Percentiles rank a stretch among this genome's conserved stretches.
Conservation (phyloP, 2,329 filamentous ascomycete genomes). For the Cytospora schulzeri region DNA sequence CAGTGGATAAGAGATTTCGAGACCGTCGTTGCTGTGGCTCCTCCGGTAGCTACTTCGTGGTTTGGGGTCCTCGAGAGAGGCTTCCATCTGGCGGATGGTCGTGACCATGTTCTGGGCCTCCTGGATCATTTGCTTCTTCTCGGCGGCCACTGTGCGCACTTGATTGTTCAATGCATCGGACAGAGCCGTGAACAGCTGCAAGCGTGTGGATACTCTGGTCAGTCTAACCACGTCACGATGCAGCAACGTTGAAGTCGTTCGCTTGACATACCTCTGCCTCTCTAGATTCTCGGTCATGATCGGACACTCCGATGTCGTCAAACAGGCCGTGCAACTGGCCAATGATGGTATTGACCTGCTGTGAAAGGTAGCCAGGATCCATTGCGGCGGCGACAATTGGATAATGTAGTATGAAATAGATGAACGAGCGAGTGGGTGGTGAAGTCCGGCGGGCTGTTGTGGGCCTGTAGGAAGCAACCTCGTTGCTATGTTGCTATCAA, state of each 20-base stretch:
- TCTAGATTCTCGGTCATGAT: conserved; percentile 85
- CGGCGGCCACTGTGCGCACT: conserved; percentile 77
- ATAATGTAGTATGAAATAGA: conserved; percentile 12
- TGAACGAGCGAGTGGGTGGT: conserved; percentile 14
- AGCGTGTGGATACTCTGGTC: conserved; percentile 20
- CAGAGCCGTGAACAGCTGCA: conserved; percentile 83
- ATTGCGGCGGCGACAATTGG: conserved; percentile 48
- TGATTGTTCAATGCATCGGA: conserved; percentile 92
- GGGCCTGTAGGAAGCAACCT: conserved; percentile 9
- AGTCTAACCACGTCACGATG: conserved; percentile 27
- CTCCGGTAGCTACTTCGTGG: conserved; percentile 63
- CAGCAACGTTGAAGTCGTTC: conserved; percentile 8
- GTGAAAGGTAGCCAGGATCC: conserved; percentile 89
- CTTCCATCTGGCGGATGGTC: conserved; percentile 90
- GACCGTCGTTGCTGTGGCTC: conserved; percentile 60
- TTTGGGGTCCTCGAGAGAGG: conserved; percentile 78
- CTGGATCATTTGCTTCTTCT: conserved; percentile 89
- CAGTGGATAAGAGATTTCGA: conserved; percentile 82
- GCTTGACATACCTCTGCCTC: conserved; percentile 75
- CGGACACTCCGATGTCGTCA: conserved; percentile 95
- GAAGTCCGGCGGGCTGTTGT: conserved; percentile 5
- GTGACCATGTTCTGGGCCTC: conserved; percentile 85
- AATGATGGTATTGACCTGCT: conserved; percentile 94
- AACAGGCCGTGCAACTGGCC: conserved; percentile 91
- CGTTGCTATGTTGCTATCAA: background rate